A percentile compares a stretch with the other conserved stretches of the same genome.
Evolutionary conservation across 2,329 filamentous ascomycete species (phyloP).

Genomic region (Nannizziopsis barbatae): DNA sequence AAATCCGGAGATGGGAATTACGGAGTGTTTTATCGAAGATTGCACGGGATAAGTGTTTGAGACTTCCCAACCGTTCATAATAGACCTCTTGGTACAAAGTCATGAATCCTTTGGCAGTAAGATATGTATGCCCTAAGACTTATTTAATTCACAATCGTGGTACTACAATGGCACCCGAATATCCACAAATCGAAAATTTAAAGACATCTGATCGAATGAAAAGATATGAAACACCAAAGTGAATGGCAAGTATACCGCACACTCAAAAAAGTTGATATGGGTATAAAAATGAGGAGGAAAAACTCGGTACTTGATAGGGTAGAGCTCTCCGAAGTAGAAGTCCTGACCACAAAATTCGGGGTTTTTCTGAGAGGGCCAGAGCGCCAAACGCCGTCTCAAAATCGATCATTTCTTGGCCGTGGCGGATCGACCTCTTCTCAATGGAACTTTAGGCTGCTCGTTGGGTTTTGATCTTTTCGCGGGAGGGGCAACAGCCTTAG

Average conservation of each 20-base stretch:
- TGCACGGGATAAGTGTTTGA: slow-evolving; percentile 25
- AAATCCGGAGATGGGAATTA: slow-evolving; percentile 24
- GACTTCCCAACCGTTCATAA: background rate
- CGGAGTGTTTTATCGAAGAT: slow-evolving; percentile 22
- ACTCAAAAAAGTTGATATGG: too few relatives aligned
- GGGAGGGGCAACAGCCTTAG: background rate
- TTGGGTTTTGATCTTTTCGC: slow-evolving; percentile 5
- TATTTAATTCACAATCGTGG: too few relatives aligned
- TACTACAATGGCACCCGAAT: too few relatives aligned
- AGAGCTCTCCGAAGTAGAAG: too few relatives aligned
- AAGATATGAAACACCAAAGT: too few relatives aligned
- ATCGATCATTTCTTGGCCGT: slow-evolving; percentile 4
- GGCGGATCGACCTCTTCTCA: slow-evolving; percentile 15
- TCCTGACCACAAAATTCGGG: too few relatives aligned
- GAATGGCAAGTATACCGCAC: too few relatives aligned
- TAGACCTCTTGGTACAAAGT: background rate
- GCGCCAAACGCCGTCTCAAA: background rate
- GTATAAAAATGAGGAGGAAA: too few relatives aligned
- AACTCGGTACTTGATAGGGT: too few relatives aligned
- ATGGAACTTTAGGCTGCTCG: background rate
- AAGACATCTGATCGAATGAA: too few relatives aligned
- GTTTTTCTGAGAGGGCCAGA: background rate
- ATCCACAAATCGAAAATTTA: too few relatives aligned
- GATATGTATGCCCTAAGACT: background rate
- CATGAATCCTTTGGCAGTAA: slow-evolving; percentile 1